Conservation (phyloP, 441 rosid genomes). For the Daphne laureola region DNA sequence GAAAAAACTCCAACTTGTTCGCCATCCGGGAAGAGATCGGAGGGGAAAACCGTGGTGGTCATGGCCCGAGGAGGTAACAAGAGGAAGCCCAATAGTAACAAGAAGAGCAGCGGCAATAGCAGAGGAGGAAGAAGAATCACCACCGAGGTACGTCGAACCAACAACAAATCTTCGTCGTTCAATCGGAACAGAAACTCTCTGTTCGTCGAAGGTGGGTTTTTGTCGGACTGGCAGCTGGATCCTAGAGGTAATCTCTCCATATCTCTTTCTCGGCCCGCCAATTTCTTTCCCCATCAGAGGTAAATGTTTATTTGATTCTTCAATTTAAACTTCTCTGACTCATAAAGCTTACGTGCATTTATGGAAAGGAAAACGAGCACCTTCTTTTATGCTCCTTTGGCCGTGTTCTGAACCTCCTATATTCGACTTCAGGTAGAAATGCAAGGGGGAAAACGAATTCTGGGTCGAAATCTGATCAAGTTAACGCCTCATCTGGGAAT, state of each 20-base stretch:
- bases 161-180: slow-evolving; percentile 17
- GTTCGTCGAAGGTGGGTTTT: slow-evolving; percentile 45
- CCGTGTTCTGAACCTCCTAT: neutral
- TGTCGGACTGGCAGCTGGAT: slow-evolving; percentile 35
- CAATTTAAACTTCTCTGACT: no score
- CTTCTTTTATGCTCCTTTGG: neutral
- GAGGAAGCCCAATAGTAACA: slow-evolving; percentile 31
- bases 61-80: slow-evolving; percentile 57
- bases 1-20: neutral
- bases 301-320: neutral
- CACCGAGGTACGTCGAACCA: slow-evolving; percentile 17
- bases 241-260: slow-evolving; percentile 17
- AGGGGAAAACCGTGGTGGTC: slow-evolving; percentile 3
- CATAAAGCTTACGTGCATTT: neutral
- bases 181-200: slow-evolving; percentile 20
- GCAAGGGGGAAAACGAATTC: slow-evolving; percentile 22
- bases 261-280: slow-evolving; percentile 14
- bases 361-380: neutral
- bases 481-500: slow-evolving; percentile 34
- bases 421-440: slow-evolving; percentile 36
- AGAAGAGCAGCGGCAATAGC: slow-evolving; percentile 14
- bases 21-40: neutral
- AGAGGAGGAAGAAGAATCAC: slow-evolving; percentile 20
- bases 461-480: slow-evolving; percentile 22
- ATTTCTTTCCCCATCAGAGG: neutral